A percentile compares a stretch with the other conserved stretches of the same genome.
phyloP scores from a whole-genome alignment of 1,139 yeast genomes.

The Taphrina communis region DNA sequence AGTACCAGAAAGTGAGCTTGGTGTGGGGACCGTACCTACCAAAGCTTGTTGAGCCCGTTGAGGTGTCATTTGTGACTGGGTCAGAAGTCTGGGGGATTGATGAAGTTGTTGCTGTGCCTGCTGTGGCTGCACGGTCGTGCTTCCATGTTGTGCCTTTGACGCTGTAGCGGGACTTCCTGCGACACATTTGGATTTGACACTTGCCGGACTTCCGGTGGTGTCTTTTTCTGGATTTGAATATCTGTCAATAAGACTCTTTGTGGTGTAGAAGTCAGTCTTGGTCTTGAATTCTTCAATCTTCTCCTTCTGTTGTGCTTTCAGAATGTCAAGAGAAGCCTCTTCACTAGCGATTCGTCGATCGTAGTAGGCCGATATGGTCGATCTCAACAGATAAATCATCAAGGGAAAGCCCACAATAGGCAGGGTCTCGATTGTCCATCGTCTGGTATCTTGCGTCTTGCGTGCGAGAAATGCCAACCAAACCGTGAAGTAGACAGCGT shows the following conservation, averaged over 20 bases:
- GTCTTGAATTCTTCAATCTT: slow-evolving; percentile 78
- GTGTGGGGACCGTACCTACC: slow-evolving; percentile 32
- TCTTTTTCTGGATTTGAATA: slow-evolving; percentile 48
- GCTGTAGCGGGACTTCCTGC: not conserved
- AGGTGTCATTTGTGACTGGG: slow-evolving; percentile 24
- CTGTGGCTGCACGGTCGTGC: not conserved
- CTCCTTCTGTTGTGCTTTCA: slow-evolving; percentile 61
- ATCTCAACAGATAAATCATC: slow-evolving; percentile 11
- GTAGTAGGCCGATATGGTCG: slow-evolving; percentile 22
- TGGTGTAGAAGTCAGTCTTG: slow-evolving; percentile 77
- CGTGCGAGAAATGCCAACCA: slow-evolving; percentile 35
- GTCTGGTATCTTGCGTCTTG: slow-evolving; percentile 3
- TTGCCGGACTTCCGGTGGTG: not conserved
- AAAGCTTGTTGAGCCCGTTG: slow-evolving; percentile 16
- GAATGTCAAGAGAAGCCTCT: slow-evolving; percentile 50
- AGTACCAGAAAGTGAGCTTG: slow-evolving; percentile 25
- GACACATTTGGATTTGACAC: not conserved
- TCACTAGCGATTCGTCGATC: slow-evolving; percentile 19
- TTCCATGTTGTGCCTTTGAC: not conserved
- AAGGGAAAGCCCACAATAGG: slow-evolving; percentile 28
- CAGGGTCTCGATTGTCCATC: slow-evolving; percentile 33
- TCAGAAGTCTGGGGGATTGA: slow-evolving; percentile 16
- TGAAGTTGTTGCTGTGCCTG: not conserved
- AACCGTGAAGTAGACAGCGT: slow-evolving; percentile 24
- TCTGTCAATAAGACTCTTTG: slow-evolving; percentile 71